phyloP scores from a whole-genome alignment of 1,284 basidiomycete genomes.

The Farysia itapuensis region DNA sequence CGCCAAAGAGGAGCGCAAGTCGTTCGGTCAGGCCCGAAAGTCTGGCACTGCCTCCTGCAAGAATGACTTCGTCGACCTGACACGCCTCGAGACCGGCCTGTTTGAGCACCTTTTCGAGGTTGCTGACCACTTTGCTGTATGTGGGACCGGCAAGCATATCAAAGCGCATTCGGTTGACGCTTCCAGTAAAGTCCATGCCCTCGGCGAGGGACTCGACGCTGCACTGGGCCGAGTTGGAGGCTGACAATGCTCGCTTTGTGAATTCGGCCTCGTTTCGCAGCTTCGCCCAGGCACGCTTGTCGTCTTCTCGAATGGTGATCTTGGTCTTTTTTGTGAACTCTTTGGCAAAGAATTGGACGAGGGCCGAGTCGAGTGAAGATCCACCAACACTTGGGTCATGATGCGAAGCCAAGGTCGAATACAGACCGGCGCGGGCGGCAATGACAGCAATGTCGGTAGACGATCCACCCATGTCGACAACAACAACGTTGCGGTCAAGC shows the following conservation, averaged over 20 bases:
- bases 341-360: slow-evolving; percentile 89
- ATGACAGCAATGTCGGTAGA: slow-evolving; percentile 64
- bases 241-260: slow-evolving; percentile 89
- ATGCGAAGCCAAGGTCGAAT: slow-evolving; percentile 64
- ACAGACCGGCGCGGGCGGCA: slow-evolving; percentile 65
- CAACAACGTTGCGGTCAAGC: slow-evolving; percentile 65
- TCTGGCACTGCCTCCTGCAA: slow-evolving; percentile 83
- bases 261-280: slow-evolving; percentile 89
- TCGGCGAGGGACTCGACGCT: slow-evolving; percentile 91
- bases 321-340: slow-evolving; percentile 98
- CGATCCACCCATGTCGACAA: slow-evolving; percentile 68
- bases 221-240: slow-evolving; percentile 84
- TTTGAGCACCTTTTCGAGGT: slow-evolving; percentile 69
- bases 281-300: slow-evolving; percentile 85
- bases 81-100: slow-evolving; percentile 72
- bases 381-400: slow-evolving; percentile 65
- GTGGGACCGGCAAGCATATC: slow-evolving; percentile 79
- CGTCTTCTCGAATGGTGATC: slow-evolving; percentile 65
- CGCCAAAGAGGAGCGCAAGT: slow-evolving; percentile 71
- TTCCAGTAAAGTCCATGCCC: slow-evolving; percentile 85
- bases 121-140: slow-evolving; percentile 71
- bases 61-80: slow-evolving; percentile 78
- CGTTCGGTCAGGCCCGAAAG: slow-evolving; percentile 81
- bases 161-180: slow-evolving; percentile 92
- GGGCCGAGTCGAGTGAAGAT: slow-evolving; percentile 74